Conservation (phyloP, 345 rosid species). For the Anastatica hierochuntica region DNA sequence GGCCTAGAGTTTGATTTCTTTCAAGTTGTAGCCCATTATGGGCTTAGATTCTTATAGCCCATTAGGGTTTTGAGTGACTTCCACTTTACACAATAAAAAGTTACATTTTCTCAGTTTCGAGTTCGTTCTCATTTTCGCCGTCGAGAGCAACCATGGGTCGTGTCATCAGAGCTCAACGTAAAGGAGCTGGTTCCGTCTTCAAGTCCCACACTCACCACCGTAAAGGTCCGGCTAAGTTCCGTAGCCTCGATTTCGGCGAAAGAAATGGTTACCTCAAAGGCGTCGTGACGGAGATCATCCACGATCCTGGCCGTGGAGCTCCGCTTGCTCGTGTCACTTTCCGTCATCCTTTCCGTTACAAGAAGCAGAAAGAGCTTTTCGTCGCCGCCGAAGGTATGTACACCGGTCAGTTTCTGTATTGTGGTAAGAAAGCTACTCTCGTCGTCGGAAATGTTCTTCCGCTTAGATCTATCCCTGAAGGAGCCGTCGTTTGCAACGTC, state of each 20-base stretch:
- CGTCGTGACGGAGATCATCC: conserved; percentile 53
- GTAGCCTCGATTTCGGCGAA: conserved; percentile 63
- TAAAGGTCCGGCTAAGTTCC: conserved; percentile 64
- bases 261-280: conserved; percentile 62
- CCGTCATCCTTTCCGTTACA: conserved; percentile 61
- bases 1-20: too few relatives aligned
- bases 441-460: too few relatives aligned
- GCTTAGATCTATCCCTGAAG: conserved; percentile 66
- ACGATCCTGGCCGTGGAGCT: conserved; percentile 69
- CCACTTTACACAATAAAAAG: neutral
- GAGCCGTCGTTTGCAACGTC: conserved; percentile 64
- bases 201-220: conserved; percentile 73
- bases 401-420: conserved; percentile 48
- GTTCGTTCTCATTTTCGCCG: conserved; percentile 11
- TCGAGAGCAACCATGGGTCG: conserved; percentile 40
- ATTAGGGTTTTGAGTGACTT: conserved; percentile 19
- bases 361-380: conserved; percentile 68
- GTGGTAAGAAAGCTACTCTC: conserved; percentile 45
- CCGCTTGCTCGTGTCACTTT: conserved; percentile 53
- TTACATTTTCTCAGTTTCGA: too few relatives aligned
- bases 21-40: neutral
- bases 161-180: conserved; percentile 64
- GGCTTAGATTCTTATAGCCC: neutral
- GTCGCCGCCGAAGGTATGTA: conserved; percentile 59
- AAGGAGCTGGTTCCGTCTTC: conserved; percentile 74